Base-by-base conservation (phyloP, 495 filamentous ascomycete genomes). In the Achaetomiella virescens region DNA sequence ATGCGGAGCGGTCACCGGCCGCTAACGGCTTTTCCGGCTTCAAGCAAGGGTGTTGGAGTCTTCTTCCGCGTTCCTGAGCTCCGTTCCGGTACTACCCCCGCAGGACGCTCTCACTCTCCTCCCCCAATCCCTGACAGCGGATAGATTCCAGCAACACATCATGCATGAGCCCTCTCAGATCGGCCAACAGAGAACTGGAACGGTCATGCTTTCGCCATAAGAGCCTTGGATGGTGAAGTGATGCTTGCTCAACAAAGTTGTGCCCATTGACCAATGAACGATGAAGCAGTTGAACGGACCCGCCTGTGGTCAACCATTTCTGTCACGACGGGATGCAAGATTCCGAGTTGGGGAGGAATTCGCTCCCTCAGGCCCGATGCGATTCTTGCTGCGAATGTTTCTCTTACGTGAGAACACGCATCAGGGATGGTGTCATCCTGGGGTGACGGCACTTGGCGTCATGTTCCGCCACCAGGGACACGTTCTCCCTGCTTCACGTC, bases 21-120 rank as follows among this genome's bases (percentile, higher is more conserved):
- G 51, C 27, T 54, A 35, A 27, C 51, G 40, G 50, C 7, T 18
- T 41, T 18, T 14, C 31, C 46, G 27, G 27, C 27, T 31, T 31
- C 5, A 5, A 9, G 9, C 27, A 35, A 10, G 47, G 47, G 20
- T 12, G 1, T 17, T 50, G 33, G 20, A 21, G 35, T n/a, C 47
- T 20, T 36, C 18, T 49, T 17, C 47, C 46, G 46, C 21, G 6
- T 18, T 21, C 27, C 31, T 4, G 15, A 12, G 29, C 47, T 50
- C 48, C 48, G 48, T 50, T 20, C 48, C 48, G 48, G 35, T 10
- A 38, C 20, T 20, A 24, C 4, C 48, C 48, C 48, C 47, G 47
- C 31, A 6, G 18, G 9, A 37, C 31, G 1, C 6, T n/a, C n/a
- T n/a, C 27, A 14, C 8, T 33, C 43, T 11, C 18, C 18, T 21